Evolutionary conservation across 2,329 filamentous ascomycete species (phyloP).

Genomic region (Pseudogymnoascus sp.): DNA sequence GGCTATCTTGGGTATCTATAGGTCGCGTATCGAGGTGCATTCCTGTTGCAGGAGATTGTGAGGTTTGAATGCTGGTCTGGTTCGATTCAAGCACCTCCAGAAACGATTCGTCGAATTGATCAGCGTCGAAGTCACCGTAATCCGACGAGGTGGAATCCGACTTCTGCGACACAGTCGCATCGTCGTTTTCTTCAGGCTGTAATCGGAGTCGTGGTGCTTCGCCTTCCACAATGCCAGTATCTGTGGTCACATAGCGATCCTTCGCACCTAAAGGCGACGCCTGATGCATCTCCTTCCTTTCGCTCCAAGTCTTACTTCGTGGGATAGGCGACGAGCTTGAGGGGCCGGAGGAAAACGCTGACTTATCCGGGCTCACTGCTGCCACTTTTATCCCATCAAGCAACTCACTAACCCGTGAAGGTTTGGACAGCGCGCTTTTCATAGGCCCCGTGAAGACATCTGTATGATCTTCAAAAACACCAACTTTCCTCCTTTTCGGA

Average conservation of each 20-base stretch:
- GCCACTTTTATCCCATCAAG: conserved; percentile 59
- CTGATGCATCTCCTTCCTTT: not conserved
- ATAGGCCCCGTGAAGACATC: conserved; percentile 30
- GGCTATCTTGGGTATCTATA: not conserved
- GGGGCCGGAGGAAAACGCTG: conserved; percentile 17
- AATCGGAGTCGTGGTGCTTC: conserved; percentile 5
- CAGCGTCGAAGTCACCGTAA: conserved; percentile 47
- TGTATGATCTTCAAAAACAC: conserved; percentile 34
- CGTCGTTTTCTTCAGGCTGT: not conserved
- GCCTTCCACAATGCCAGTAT: conserved; percentile 31
- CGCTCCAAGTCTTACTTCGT: not conserved
- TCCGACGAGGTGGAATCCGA: conserved; percentile 22
- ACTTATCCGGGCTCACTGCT: conserved; percentile 15
- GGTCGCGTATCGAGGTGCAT: not conserved
- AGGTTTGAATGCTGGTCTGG: conserved; percentile 20
- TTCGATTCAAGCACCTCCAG: conserved; percentile 48
- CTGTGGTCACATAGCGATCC: conserved; percentile 41
- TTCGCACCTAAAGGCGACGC: conserved; percentile 16
- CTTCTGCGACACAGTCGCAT: not conserved
- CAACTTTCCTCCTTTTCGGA: conserved; percentile 62
- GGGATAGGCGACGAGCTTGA: conserved; percentile 37
- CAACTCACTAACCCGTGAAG: conserved; percentile 48
- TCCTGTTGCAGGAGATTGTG: conserved; percentile 8
- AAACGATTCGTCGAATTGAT: conserved; percentile 34
- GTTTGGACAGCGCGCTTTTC: conserved; percentile 47